Evolutionary conservation across 148 eudicot genomes (phyloP).

Genomic region (Camellia japonica): DNA sequence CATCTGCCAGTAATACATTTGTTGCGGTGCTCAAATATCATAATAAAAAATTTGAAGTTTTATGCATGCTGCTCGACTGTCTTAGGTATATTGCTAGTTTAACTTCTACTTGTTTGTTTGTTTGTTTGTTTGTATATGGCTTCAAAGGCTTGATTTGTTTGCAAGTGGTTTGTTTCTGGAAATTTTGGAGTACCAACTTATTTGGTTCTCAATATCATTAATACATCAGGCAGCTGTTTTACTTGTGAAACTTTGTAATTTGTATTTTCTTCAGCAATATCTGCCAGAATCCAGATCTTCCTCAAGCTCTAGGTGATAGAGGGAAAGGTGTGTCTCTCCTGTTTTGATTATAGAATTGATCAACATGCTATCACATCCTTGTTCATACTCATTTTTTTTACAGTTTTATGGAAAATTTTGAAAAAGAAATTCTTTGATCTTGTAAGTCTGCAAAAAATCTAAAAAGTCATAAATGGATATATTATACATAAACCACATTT

Average conservation of each 20-base stretch:
- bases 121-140: neutral
- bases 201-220: neutral
- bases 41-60: slow-evolving; percentile 44
- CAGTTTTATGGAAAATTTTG: neutral
- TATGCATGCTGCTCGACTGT: slow-evolving; percentile 56
- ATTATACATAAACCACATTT: neutral
- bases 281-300: slow-evolving; percentile 32
- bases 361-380: neutral
- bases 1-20: slow-evolving; percentile 43
- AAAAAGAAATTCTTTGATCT: neutral
- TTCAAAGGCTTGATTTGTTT: neutral
- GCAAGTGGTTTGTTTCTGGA: neutral
- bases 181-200: neutral
- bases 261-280: slow-evolving; percentile 41
- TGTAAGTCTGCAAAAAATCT: neutral
- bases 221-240: neutral
- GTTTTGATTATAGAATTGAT: slow-evolving; percentile 7
- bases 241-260: neutral
- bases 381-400: neutral
- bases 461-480: neutral
- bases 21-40: slow-evolving; percentile 47
- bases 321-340: slow-evolving; percentile 28
- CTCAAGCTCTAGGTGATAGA: slow-evolving; percentile 20
- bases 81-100: slow-evolving; percentile 48
- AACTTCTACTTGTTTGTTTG: slow-evolving; percentile 1